These are phyloP conservation scores for Penicillium coprophilum DNA, from an alignment of 495 filamentous ascomycete species.

Conservation along the genomic window DNA sequence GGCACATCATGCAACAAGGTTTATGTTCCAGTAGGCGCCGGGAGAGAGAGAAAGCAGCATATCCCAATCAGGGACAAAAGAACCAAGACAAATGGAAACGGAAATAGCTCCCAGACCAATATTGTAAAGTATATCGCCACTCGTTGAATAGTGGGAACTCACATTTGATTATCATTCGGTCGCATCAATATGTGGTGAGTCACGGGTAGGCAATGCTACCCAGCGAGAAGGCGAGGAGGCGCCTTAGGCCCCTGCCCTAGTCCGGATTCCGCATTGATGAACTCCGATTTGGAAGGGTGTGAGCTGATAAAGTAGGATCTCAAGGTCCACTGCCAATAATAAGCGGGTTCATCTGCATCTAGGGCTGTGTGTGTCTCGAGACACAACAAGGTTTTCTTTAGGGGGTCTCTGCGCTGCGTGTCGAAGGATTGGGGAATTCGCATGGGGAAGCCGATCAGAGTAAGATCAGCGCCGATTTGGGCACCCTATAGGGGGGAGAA, in stretches of 20 bases:
- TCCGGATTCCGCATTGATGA: conserved; percentile 22
- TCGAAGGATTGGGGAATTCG: conserved; percentile 18
- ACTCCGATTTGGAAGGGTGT: conserved; percentile 14
- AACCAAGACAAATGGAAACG: background rate
- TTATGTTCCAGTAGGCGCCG: conserved; percentile 15
- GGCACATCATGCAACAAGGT: conserved; percentile 5
- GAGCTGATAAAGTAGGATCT: conserved; percentile 18
- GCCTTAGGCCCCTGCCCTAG: conserved; percentile 10
- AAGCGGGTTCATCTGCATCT: conserved; percentile 17
- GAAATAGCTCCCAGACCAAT: conserved; percentile 13
- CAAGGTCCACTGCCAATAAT: conserved; percentile 21
- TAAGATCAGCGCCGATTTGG: conserved; percentile 15
- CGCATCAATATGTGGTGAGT: conserved; percentile 7
- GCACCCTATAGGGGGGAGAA: conserved; percentile 10
- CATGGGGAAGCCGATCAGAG: conserved; percentile 10
- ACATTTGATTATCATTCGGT: conserved; percentile 3
- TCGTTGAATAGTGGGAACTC: conserved; percentile 11
- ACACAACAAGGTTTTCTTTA: conserved; percentile 8
- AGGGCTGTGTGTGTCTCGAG: conserved; percentile 17
- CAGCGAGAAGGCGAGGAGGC: conserved; percentile 4
- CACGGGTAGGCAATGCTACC: conserved; percentile 22
- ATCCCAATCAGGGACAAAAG: conserved; percentile 1
- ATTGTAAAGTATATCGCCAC: conserved; percentile 4
- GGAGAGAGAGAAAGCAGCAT: background rate
- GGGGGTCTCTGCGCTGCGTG: conserved; percentile 11